Evolutionary conservation across 2,329 filamentous ascomycete genomes (phyloP), one percentile per base, ranked within the genome.

Genomic region (Cadophora malorum): DNA sequence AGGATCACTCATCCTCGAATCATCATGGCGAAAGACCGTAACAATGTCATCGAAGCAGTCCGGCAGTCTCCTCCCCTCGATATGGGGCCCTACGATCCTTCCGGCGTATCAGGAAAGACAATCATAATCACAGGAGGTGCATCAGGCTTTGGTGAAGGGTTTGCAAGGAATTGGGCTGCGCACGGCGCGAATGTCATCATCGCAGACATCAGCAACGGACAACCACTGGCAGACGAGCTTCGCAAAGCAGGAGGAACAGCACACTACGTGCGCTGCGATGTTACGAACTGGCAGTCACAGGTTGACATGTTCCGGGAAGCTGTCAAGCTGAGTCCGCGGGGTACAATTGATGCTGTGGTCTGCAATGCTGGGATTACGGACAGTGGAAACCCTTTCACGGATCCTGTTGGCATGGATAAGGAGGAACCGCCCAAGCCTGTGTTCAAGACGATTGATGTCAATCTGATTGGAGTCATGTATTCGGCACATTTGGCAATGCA

Each of bases 71-170:
- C 67, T 12, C 83, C 84, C 9, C 73, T 87, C 62, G 83, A 87
- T 71, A 74, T 80, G 33, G 74, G 76, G 41, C 79, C 82, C 1
- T 85, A 83, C 74, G 80, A 85, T 70, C 71, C 79, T 1, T 73
- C 79, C 8, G 82, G 79, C 67, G 79, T 89, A 41, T 78, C 79
- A 8, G 82, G 79, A 72, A 90, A 88, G 76, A 87, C 83, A 0
- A 85, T 91, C 62, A 74, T 90, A 67, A 85, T 91, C 71, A 91
- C 89, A 0, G 89, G 89, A 56, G 88, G 86, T 33, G 87, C 88
- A 25, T 87, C 86, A 66, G 87, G 87, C 8, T 82, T 90, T 69
- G 88, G 88, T 2, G 83, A 84, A 12, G 82, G 81, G 23, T 85
- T 88, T 74, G 82, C 84, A 47, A 80, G 80, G 45, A 77, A 81